Base-by-base conservation (phyloP, 768 basidiomycete genomes). In the Calocybe gangraenosa region DNA sequence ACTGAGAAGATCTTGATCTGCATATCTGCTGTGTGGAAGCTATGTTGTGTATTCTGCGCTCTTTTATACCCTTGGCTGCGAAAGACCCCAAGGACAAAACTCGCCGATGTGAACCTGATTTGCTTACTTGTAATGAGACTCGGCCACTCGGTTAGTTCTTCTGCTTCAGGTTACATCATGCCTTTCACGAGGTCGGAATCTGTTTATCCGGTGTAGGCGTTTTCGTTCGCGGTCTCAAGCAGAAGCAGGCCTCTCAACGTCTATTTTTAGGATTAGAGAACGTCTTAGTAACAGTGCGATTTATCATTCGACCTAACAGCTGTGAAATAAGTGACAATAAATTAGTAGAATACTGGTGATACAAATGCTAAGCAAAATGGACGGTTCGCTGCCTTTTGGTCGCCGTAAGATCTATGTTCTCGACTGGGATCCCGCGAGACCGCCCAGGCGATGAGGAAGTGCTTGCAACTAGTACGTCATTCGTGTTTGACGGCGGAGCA, bases 371-470 rank as follows among this genome's bases (percentile, higher is more conserved):
- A 18, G 49, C 51, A 47, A 60, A 58, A n/a, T 52, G 54, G 5
- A 58, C 53, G 19, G 25, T 42, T 37, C 51, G 44, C 40, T 48
- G 55, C 49, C 58, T 58, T 28, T 54, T 54, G 14, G 46, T 34
- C 23, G 54, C 47, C 7, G 52, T 46, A 39, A 22, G 25, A 22
- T 31, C 38, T 8, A 52, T 23, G 11, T 52, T 34, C 38, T 60
- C 65, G 23, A 59, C 59, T 7, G 59, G 38, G n/a, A n/a, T n/a
- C n/a, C n/a, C n/a, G 37, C 54, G 57, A 22, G 63, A 48, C 40
- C 57, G 60, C 42, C 63, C 64, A 6, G 11, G 6, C 25, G 25
- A 13, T 44, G 37, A 2, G 43, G 40, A 19, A 56, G 39, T n/a
- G 48, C 20, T 22, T 38, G 17, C 34, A n/a, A 35, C 6, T 35